Base-by-base conservation (phyloP, 2,329 filamentous ascomycete species). In the Zymoseptoria passerinii region DNA sequence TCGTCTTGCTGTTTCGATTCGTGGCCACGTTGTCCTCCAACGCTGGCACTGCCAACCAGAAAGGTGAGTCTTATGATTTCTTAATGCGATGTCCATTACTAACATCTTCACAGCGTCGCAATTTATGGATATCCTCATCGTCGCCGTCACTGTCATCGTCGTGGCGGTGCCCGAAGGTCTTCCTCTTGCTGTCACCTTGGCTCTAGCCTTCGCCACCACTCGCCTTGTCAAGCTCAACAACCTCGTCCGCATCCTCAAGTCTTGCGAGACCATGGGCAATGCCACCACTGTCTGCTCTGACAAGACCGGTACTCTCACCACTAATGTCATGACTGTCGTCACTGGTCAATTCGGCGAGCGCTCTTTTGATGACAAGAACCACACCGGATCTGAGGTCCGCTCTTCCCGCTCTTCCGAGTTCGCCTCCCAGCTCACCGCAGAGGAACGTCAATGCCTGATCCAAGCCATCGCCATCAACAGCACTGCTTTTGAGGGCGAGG, bases 1-100 rank as follows among this genome's bases (percentile, higher is more conserved):
- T 92, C 53, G 88, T 95, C 53, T 80, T 96, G 19, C 84, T 95
- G 68, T 91, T 96, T 75, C 83, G 90, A 67, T 96, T 95, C 70
- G 77, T 94, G 5, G 89, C 85, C 54, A 76, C 83, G 9, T 80
- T 95, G 2, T 80, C 81, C 4, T 66, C 73, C 18, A 78, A 82
- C 58, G 63, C 68, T 1, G 75, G 75, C 1, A 81, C 80, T 0
- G 79, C 89, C 4, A 84, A 89, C 2, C 72, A 85, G 58, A 96
- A 95, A 75, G 50, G 50, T 52, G 28, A 16, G 35, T 44, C 35
- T 44, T n/a, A 8, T 52, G 10, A n/a, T 9, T 29, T 29, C n/a
- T 18, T 8, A 8, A 13, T 4, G 8, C 28, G 13, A 27, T 16
- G 18, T 8, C 7, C 8, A 13, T 28, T 5, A 18, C 50, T 52